phyloP scores from a whole-genome alignment of 257 asterid genomes.

The Forsythia viridissima region DNA sequence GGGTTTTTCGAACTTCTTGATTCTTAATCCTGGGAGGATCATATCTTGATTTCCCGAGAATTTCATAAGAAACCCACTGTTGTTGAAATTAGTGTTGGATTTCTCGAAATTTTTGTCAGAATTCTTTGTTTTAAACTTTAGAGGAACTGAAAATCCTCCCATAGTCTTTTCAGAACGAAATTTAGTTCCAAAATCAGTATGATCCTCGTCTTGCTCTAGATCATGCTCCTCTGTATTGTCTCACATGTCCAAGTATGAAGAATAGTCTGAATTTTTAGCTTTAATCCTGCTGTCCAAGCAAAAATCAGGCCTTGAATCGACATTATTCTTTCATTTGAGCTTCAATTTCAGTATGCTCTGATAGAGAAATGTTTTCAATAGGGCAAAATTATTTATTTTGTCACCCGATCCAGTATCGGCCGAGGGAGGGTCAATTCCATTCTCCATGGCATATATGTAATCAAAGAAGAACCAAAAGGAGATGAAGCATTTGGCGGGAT shows the following conservation, averaged over 20 bases:
- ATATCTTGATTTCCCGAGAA: constrained; percentile 25
- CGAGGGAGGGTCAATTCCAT: constrained; percentile 54
- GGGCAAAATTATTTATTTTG: constrained; percentile 37
- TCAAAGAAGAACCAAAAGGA: constrained; percentile 92
- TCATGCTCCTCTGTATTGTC: constrained; percentile 39
- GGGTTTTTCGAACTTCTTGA: constrained; percentile 34
- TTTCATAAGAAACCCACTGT: constrained; percentile 27
- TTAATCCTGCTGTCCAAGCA: too few relatives aligned
- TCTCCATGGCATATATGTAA: constrained; percentile 94
- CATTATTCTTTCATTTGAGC: constrained; percentile 49
- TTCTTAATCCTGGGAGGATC: constrained; percentile 36
- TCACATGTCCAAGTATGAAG: constrained; percentile 30
- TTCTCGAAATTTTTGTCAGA: too few relatives aligned
- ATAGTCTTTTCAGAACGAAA: constrained; percentile 21
- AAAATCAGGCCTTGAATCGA: constrained; percentile 34
- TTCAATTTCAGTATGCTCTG: constrained; percentile 66
- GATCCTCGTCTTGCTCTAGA: too few relatives aligned
- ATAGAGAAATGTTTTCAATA: constrained; percentile 48
- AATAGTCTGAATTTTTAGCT: constrained; percentile 31
- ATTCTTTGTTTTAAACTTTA: constrained; percentile 41
- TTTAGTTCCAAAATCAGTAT: constrained; percentile 25
- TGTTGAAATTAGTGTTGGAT: too few relatives aligned
- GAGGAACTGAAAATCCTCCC: constrained; percentile 31
- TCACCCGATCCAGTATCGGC: constrained; percentile 25
- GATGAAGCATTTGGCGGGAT: constrained; percentile 63